Evolutionary conservation across 129 eudicot genomes (phyloP).

Genomic region (Dittrichia graveolens): DNA sequence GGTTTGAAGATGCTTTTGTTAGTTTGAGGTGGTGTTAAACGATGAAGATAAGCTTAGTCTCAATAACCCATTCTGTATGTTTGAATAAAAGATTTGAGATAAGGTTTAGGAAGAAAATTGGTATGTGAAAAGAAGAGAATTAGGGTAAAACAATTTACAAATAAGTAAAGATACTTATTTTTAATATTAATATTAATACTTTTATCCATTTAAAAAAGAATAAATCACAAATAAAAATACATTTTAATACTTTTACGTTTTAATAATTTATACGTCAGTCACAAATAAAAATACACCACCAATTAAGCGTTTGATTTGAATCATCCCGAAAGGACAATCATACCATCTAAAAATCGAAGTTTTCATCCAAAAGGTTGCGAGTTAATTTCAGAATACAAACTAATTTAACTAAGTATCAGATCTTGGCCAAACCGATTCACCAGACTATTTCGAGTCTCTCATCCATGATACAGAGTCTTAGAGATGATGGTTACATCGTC

Average conservation of each 20-base stretch:
- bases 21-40: no score
- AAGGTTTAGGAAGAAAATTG: no score
- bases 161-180: no score
- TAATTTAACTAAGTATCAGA: neutral
- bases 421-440: constrained; percentile 3
- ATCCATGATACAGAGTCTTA: constrained; percentile 1
- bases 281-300: neutral
- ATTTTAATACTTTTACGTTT: neutral
- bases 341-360: neutral
- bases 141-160: no score
- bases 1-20: no score
- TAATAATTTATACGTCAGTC: neutral
- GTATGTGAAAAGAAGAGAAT: no score
- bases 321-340: neutral
- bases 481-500: constrained; percentile 19
- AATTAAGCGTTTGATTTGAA: neutral
- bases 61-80: no score
- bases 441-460: constrained; percentile 11
- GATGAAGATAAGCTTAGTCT: no score
- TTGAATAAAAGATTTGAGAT: no score
- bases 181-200: no score
- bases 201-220: no score
- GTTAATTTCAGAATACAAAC: neutral
- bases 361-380: neutral
- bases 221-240: no score